Percentiles rank a stretch among this genome's conserved stretches.
Evolutionary conservation across 2,329 filamentous ascomycete species (phyloP).

Genomic region (Trichoderma aggressivum): DNA sequence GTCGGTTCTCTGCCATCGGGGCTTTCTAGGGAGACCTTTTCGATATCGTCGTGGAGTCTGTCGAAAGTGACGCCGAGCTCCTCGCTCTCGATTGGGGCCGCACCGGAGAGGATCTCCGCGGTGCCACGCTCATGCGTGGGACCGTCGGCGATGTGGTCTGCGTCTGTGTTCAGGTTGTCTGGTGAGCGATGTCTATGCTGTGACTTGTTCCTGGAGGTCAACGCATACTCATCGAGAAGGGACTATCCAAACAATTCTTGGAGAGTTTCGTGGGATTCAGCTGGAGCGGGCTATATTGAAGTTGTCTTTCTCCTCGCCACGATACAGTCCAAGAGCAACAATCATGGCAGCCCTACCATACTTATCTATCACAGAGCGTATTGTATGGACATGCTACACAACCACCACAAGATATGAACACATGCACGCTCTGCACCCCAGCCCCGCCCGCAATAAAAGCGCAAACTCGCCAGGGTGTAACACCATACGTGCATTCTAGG

Average conservation of each 20-base stretch:
- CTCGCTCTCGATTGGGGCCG: slow-evolving; percentile 1
- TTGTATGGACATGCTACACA: not conserved
- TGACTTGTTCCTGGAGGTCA: no score
- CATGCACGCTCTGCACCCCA: not conserved
- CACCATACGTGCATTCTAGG: not conserved
- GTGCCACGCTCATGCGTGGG: slow-evolving; percentile 10
- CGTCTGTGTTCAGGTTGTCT: not conserved
- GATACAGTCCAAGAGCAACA: not conserved
- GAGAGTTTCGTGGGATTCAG: not conserved
- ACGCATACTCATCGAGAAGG: slow-evolving; percentile 1
- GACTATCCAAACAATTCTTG: not conserved
- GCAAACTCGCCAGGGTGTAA: not conserved
- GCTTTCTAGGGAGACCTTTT: not conserved
- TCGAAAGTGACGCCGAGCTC: not conserved
- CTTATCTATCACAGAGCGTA: not conserved
- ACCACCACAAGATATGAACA: not conserved
- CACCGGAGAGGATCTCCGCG: slow-evolving; percentile 14
- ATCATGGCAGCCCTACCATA: not conserved
- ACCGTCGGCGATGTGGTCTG: slow-evolving; percentile 11
- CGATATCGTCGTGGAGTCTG: not conserved
- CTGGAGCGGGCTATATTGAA: not conserved
- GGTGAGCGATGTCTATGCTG: not conserved
- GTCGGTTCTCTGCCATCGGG: slow-evolving; percentile 12
- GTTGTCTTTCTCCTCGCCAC: not conserved
- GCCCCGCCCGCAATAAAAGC: not conserved